A percentile compares a stretch with the other conserved stretches of the same genome.
Evolutionary conservation across 2,329 filamentous ascomycete genomes (phyloP).

Genomic region (Ophiostoma sp.): DNA sequence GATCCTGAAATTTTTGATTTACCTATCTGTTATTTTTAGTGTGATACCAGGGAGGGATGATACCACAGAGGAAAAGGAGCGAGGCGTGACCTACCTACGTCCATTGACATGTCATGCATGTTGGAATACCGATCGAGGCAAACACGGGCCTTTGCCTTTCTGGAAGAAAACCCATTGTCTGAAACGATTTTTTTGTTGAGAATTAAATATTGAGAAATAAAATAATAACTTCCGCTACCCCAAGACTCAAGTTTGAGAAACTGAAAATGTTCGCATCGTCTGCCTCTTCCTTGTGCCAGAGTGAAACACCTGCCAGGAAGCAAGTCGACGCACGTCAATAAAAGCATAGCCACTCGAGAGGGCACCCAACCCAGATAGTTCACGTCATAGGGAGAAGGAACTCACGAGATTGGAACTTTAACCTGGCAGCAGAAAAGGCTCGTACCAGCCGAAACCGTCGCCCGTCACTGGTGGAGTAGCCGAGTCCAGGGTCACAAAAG

Average conservation of each 20-base stretch:
- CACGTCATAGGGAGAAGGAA: background rate
- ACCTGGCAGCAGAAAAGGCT: background rate
- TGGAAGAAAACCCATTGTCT: background rate
- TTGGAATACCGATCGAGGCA: background rate
- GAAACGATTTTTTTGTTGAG: background rate
- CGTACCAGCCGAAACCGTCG: background rate
- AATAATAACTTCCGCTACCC: background rate
- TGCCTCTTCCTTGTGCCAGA: background rate
- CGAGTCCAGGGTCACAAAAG: background rate
- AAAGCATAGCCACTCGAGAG: background rate
- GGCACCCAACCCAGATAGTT: background rate
- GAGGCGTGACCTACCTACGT: background rate
- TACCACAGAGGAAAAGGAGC: background rate
- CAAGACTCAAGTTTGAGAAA: background rate
- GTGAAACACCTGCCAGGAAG: background rate
- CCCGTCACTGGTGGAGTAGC: constrained; percentile 1
- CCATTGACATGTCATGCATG: background rate
- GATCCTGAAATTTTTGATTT: background rate
- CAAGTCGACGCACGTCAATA: background rate
- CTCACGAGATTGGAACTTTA: no score
- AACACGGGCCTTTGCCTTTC: background rate
- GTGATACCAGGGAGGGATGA: background rate
- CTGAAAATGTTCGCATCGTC: background rate
- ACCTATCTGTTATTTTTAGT: background rate
- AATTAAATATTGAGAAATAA: background rate